Evolutionary conservation across 768 basidiomycete species (phyloP).

Genomic region (Trametes sanguinea): DNA sequence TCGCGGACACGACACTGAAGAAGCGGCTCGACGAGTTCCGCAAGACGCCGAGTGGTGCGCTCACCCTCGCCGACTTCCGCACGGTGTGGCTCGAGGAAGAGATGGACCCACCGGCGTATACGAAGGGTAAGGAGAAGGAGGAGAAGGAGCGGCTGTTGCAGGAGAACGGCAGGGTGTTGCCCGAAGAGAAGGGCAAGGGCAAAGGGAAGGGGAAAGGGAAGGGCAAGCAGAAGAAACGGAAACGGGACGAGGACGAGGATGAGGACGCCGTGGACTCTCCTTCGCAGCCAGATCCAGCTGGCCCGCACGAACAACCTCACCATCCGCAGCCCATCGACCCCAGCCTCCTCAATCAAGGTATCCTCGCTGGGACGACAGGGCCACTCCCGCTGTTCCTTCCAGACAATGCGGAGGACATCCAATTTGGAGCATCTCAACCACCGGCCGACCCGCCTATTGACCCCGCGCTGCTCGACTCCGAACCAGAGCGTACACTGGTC

Average conservation of each 20-base stretch:
- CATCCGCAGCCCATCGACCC: constrained; percentile 51
- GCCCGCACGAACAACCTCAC: background rate
- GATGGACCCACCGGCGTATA: constrained; percentile 90
- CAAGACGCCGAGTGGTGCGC: constrained; percentile 77
- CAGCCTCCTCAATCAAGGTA: constrained; percentile 63
- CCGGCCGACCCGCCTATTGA: constrained; percentile 51
- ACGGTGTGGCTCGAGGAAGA: constrained; percentile 84
- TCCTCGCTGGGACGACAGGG: constrained; percentile 57
- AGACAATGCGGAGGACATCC: constrained; percentile 41
- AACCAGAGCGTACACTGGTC: constrained; percentile 16
- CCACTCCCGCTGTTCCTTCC: constrained; percentile 37
- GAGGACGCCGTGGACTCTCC: constrained; percentile 22
- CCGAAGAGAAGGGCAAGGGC: constrained; percentile 31
- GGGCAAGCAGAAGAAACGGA: constrained; percentile 17
- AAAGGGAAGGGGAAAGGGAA: constrained; percentile 38
- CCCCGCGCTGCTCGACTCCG: constrained; percentile 47
- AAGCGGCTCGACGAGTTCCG: constrained; percentile 96
- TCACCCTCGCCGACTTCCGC: constrained; percentile 89
- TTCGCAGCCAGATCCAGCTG: background rate
- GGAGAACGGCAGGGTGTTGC: constrained; percentile 31
- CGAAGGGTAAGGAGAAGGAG: constrained; percentile 72
- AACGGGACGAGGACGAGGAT: constrained; percentile 42
- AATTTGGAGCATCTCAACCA: constrained; percentile 19
- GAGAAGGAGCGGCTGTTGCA: constrained; percentile 48
- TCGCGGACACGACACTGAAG: constrained; percentile 91